Base-by-base conservation (phyloP, 2,329 filamentous ascomycete genomes). In the Cadophora luteo-olivacea region DNA sequence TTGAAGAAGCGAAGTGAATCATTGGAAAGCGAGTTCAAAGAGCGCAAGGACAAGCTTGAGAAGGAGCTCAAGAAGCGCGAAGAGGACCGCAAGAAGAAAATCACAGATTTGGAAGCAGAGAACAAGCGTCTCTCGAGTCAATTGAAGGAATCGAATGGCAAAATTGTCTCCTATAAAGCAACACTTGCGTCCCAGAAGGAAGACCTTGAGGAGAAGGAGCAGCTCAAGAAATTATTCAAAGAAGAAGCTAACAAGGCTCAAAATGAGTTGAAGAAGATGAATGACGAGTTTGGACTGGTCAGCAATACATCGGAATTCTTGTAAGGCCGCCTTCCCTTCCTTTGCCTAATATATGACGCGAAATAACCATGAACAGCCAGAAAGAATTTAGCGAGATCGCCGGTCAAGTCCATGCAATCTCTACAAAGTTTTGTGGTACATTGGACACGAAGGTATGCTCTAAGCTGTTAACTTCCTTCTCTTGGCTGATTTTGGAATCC, bases 391-490 rank as follows among this genome's bases (percentile, higher is more conserved):
- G 1, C 16, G 16, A 33, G 12, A 51, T 51, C 16, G 49, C 41
- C 25, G 19, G 22, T 11, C 38, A 61, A 16, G 12, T 48, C 25
- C 38, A 61, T 16, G 24, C 1, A 7, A 61, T 61, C 22, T 61
- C 36, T 7, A 45, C 5, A 45, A 45, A 48, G n/a, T 61, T 22
- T 19, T 45, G 22, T 22, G 38, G 32, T 12, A 14, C 4, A 4
- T 19, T 61, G 58, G 16, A 25, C 9, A 24, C 58, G 16, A 38
- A 61, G 38, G 58, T 61, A 61, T 45, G 36, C n/a, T n/a, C n/a
- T n/a, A n/a, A n/a, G n/a, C n/a, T n/a, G n/a, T n/a, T n/a, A n/a
- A n/a, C n/a, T n/a, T n/a, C n/a, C n/a, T n/a, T n/a, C n/a, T n/a
- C n/a, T n/a, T n/a, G n/a, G n/a, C n/a, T n/a, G n/a, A n/a, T n/a